A percentile compares a stretch with the other conserved stretches of the same genome.
phyloP scores from a whole-genome alignment of 108 stramenopile genomes.

The Chaetoceros tenuissimus region DNA sequence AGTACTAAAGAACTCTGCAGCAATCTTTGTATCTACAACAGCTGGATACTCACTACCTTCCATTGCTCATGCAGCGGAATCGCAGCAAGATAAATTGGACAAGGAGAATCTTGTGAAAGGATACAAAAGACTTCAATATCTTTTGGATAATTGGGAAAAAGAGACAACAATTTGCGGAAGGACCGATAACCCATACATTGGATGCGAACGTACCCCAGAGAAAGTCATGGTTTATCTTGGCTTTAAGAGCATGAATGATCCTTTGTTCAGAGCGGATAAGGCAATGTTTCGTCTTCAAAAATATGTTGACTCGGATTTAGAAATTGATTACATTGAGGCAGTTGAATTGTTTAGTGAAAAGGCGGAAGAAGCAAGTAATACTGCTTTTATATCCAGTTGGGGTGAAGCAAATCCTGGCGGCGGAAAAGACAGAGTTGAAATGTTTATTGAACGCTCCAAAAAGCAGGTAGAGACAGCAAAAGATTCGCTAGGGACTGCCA shows the following conservation, averaged over 20 bases:
- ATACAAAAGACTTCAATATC: constrained; percentile 59
- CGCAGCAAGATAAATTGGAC: constrained; percentile 47
- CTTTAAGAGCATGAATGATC: constrained; percentile 59
- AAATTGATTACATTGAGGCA: constrained; percentile 59
- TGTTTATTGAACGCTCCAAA: constrained; percentile 78
- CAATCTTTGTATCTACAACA: neutral
- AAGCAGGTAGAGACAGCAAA: constrained; percentile 53
- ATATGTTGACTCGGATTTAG: constrained; percentile 34
- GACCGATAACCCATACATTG: constrained; percentile 27
- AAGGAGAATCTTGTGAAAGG: constrained; percentile 59
- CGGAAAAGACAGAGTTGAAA: constrained; percentile 64
- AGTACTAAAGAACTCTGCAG: neutral
- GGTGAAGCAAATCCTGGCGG: constrained; percentile 84
- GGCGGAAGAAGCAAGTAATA: constrained; percentile 41
- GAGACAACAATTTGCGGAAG: constrained; percentile 74
- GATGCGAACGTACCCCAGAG: constrained; percentile 67
- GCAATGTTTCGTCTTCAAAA: constrained; percentile 50
- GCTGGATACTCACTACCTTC: too few relatives aligned
- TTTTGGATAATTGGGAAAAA: constrained; percentile 74
- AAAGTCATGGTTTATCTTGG: constrained; percentile 81
- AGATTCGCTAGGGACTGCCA: constrained; percentile 46
- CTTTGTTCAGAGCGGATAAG: constrained; percentile 69
- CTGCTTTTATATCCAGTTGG: constrained; percentile 79
- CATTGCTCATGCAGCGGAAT: constrained; percentile 11
- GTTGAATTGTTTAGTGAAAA: constrained; percentile 39